Evolutionary conservation across 83 land plant species (phyloP).

Genomic region (Picea abies): DNA sequence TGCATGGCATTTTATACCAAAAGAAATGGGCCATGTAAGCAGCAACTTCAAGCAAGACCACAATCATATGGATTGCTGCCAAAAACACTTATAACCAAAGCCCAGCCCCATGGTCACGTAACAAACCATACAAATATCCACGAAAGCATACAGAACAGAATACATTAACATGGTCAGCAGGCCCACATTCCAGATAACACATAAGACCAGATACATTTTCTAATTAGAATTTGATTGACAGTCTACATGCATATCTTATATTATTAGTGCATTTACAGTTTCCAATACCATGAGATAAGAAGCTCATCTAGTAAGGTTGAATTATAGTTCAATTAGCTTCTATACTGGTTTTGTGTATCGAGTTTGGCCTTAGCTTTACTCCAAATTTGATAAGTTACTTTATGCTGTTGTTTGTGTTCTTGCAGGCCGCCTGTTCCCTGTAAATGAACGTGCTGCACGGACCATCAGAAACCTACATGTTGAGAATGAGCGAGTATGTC

Average conservation of each 20-base stretch:
- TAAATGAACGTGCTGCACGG: constrained; percentile 92
- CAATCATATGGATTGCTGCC: too few species aligned
- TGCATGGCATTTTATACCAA: too few species aligned
- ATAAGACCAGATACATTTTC: too few species aligned
- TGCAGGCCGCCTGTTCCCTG: constrained; percentile 82
- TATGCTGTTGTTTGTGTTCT: neutral
- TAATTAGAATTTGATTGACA: too few species aligned
- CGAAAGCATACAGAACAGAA: too few species aligned
- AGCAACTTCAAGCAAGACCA: too few species aligned
- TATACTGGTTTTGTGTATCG: neutral
- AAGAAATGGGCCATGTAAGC: too few species aligned
- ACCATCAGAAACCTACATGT: constrained; percentile 88
- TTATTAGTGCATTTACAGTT: neutral
- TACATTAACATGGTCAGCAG: too few species aligned
- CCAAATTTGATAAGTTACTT: neutral
- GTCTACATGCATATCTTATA: neutral
- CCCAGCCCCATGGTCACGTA: too few species aligned
- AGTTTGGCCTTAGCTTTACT: neutral
- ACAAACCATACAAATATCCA: too few species aligned
- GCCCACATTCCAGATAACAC: too few species aligned
- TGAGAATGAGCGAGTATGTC: constrained; percentile 95
- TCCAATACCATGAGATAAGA: neutral
- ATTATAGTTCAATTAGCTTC: neutral
- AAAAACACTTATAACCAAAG: too few species aligned
- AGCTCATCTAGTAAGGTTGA: neutral